Conservation (phyloP, 1,284 basidiomycete species). For the Microbotryum scabiosae region DNA sequence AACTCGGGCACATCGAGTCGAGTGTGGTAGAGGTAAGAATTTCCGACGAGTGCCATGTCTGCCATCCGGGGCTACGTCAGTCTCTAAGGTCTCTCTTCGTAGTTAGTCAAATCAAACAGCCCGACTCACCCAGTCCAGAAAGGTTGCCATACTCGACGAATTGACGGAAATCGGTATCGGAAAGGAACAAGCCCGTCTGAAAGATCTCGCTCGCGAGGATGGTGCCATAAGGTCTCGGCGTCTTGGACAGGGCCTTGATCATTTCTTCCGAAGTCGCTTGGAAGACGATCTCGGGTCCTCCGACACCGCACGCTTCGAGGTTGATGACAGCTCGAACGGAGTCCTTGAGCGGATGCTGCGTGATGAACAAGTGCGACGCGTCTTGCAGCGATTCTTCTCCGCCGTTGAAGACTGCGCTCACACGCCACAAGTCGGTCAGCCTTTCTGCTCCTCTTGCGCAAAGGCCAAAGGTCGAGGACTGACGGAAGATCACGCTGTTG, state of each 20-base stretch:
- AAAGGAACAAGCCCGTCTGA: conserved; percentile 80
- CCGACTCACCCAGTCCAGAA: conserved; percentile 46
- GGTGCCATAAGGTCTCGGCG: conserved; percentile 83
- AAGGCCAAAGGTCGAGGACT: conserved; percentile 37
- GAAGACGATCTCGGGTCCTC: conserved; percentile 83
- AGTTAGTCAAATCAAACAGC: conserved; percentile 50
- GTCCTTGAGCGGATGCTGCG: conserved; percentile 54
- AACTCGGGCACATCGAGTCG: conserved; percentile 62
- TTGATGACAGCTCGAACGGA: conserved; percentile 84
- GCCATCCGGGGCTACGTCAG: neutral
- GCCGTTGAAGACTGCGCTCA: conserved; percentile 74
- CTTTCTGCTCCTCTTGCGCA: neutral
- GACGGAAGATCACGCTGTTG: conserved; percentile 76
- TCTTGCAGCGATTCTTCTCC: conserved; percentile 93
- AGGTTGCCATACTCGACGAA: conserved; percentile 77
- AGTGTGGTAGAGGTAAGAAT: conserved; percentile 61
- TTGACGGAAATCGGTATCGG: conserved; percentile 88
- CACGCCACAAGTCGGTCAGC: neutral
- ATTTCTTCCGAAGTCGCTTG: conserved; percentile 91
- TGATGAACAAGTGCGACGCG: conserved; percentile 84
- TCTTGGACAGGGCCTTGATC: conserved; percentile 80
- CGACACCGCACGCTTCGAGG: conserved; percentile 84
- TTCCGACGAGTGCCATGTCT: conserved; percentile 87
- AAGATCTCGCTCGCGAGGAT: conserved; percentile 92
- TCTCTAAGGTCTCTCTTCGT: too few relatives aligned